phyloP scores from a whole-genome alignment of 2,329 filamentous ascomycete genomes.

The Arthrinium puccinioides region DNA sequence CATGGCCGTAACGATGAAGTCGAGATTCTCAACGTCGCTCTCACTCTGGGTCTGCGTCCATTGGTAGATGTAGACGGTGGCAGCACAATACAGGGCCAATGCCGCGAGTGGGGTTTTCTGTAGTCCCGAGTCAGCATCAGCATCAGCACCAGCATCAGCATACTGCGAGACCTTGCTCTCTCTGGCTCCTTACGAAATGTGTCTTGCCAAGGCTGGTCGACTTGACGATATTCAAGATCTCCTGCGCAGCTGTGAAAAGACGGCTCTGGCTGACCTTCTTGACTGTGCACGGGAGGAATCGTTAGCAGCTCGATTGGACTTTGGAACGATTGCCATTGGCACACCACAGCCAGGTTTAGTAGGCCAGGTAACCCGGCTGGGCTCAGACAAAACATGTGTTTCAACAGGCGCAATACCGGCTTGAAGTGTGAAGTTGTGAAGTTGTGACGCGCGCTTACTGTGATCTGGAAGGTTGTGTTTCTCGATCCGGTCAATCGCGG shows the following conservation, averaged over 20 bases:
- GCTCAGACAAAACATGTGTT: no score
- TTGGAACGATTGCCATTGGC: no score
- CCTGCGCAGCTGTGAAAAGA: conserved; percentile 72
- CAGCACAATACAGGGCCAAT: conserved; percentile 78
- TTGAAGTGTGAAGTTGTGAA: no score
- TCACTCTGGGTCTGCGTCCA: conserved; percentile 49
- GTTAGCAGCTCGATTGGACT: no score
- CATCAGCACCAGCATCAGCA: background rate
- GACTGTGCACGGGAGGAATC: conserved; percentile 54
- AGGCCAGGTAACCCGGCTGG: no score
- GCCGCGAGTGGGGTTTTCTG: conserved; percentile 74
- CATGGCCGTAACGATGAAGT: conserved; percentile 75
- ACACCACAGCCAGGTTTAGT: no score
- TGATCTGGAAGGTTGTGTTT: conserved; percentile 49
- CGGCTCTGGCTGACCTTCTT: conserved; percentile 65
- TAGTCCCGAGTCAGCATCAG: conserved; percentile 6
- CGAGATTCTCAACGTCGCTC: conserved; percentile 41
- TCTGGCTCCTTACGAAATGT: conserved; percentile 56
- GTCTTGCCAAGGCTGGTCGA: conserved; percentile 66
- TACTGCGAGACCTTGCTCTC: no score
- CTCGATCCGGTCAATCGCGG: conserved; percentile 76
- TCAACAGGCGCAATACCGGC: no score
- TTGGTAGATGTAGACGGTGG: conserved; percentile 72
- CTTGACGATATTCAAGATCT: conserved; percentile 78
- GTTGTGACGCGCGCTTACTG: no score